These are phyloP conservation scores for Tulasnella calospora DNA, from an alignment of 768 basidiomycete species.

Conservation along the genomic window DNA sequence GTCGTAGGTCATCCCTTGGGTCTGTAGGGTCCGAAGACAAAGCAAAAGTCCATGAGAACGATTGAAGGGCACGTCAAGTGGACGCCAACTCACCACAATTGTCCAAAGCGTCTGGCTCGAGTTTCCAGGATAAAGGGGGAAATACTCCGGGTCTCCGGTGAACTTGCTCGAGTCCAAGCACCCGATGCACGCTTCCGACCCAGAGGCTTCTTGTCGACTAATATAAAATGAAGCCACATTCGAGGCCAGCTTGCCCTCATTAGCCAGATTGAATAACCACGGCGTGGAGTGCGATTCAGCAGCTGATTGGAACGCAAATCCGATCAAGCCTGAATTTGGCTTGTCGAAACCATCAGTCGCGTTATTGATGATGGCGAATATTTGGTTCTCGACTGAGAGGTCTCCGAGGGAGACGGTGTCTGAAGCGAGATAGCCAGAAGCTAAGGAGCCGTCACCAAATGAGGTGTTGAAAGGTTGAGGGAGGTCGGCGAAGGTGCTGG, in stretches of 20 bases:
- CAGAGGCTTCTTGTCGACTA: neutral
- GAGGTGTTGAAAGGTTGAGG: neutral
- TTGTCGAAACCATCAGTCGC: neutral
- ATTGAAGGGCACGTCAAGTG: neutral
- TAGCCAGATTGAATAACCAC: neutral
- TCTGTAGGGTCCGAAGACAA: neutral
- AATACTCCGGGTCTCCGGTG: neutral
- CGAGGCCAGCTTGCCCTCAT: neutral
- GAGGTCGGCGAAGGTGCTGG: neutral
- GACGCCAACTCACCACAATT: neutral
- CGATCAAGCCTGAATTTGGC: neutral
- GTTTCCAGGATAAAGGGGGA: neutral
- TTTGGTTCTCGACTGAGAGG: neutral
- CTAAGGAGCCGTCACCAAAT: neutral
- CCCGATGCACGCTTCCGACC: slow-evolving; percentile 12
- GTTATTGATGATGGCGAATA: neutral
- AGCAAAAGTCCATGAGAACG: neutral
- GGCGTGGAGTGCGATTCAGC: neutral
- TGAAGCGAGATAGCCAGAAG: neutral
- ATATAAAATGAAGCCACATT: slow-evolving; percentile 6
- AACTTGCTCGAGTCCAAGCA: slow-evolving; percentile 7
- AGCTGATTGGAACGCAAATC: neutral
- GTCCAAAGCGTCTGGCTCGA: neutral
- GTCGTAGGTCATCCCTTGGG: neutral
- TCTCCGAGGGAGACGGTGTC: neutral